These are phyloP conservation scores for Venturia carpophila DNA, from an alignment of 2,329 filamentous ascomycete species.

Conservation along the genomic window DNA sequence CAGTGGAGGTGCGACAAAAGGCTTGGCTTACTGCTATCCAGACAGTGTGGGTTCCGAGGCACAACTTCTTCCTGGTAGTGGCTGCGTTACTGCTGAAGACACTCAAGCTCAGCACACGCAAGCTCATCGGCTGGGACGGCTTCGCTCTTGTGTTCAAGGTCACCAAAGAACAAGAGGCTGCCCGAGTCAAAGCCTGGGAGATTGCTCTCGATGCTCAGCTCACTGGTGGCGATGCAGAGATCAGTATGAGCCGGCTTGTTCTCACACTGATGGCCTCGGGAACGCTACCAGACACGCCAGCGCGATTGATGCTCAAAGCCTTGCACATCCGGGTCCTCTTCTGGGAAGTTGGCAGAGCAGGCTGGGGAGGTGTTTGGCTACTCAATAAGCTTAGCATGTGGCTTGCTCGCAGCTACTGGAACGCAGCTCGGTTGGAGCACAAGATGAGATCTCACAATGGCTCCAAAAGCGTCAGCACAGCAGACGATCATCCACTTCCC, in stretches of 20 bases:
- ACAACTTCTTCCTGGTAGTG: conserved; percentile 79
- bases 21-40: conserved; percentile 92
- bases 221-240: conserved; percentile 79
- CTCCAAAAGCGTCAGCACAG: conserved; percentile 25
- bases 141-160: conserved; percentile 75
- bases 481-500: conserved; percentile 57
- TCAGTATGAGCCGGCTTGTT: conserved; percentile 78
- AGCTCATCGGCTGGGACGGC: conserved; percentile 64
- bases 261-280: conserved; percentile 82
- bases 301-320: conserved; percentile 81
- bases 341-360: conserved; percentile 65
- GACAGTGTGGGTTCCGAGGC: conserved; percentile 82
- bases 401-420: conserved; percentile 71
- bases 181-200: conserved; percentile 82
- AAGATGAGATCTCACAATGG: conserved; percentile 31
- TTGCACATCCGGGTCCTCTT: conserved; percentile 84
- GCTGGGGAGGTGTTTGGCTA: conserved; percentile 54
- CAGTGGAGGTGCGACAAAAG: conserved; percentile 75
- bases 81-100: conserved; percentile 73
- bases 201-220: conserved; percentile 91
- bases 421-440: conserved; percentile 62
- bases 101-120: conserved; percentile 71
- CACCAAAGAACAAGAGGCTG: conserved; percentile 76
- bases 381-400: conserved; percentile 65
- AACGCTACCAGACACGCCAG: conserved; percentile 75